Evolutionary conservation across 2,329 filamentous ascomycete genomes (phyloP).

Genomic region (Diplodia sapinea): DNA sequence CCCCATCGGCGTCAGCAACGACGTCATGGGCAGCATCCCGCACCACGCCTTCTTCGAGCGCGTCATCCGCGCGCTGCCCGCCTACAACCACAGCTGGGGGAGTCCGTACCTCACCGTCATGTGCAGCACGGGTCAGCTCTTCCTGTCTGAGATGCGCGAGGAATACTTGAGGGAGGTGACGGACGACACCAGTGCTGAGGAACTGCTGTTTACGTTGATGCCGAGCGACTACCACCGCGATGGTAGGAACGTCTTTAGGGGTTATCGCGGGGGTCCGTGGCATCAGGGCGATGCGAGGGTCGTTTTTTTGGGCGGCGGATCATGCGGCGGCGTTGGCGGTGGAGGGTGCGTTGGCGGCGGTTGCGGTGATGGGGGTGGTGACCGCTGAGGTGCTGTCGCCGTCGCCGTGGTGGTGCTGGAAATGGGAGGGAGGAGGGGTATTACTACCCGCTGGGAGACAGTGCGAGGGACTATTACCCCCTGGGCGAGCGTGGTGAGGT

Average conservation of each 20-base stretch:
- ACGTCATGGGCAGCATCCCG: slow-evolving; percentile 36
- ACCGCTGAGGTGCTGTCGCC: background rate
- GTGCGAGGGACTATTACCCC: background rate
- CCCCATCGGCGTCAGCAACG: slow-evolving; percentile 38
- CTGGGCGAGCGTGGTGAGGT: background rate
- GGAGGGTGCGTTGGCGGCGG: background rate
- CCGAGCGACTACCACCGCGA: slow-evolving; percentile 42
- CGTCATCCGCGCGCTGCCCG: slow-evolving; percentile 35
- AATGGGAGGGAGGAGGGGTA: no score
- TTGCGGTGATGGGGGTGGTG: background rate
- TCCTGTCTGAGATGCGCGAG: slow-evolving; percentile 38
- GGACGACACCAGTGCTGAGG: background rate
- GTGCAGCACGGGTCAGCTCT: slow-evolving; percentile 42
- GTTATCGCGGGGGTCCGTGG: slow-evolving; percentile 43
- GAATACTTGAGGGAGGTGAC: slow-evolving; percentile 34
- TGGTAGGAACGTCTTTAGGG: slow-evolving; percentile 42
- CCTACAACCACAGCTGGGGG: slow-evolving; percentile 35
- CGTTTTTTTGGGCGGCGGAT: slow-evolving; percentile 38
- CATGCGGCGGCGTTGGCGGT: background rate
- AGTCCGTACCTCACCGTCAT: slow-evolving; percentile 42
- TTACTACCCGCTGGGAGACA: background rate
- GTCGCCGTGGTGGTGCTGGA: background rate
- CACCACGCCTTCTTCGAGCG: slow-evolving; percentile 37
- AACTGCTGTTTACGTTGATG: slow-evolving; percentile 36
- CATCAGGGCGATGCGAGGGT: slow-evolving; percentile 41